phyloP scores from a whole-genome alignment of 2,329 filamentous ascomycete species.

The Thielaviopsis populi region DNA sequence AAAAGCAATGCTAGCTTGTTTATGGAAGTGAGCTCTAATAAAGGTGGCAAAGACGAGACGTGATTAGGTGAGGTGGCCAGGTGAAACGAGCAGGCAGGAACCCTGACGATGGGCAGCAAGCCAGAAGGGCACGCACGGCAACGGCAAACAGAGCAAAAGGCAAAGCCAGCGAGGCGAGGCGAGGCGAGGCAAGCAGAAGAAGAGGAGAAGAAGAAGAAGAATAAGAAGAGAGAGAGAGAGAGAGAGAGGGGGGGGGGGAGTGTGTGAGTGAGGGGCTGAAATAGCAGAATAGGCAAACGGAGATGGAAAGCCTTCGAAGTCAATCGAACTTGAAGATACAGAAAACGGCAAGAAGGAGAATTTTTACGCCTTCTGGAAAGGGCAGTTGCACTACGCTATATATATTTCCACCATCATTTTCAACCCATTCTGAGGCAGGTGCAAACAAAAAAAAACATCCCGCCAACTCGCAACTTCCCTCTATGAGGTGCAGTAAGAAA shows the following conservation, averaged over 20 bases:
- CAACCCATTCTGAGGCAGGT: background rate
- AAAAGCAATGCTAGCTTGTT: slow-evolving; percentile 1
- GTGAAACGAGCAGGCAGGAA: slow-evolving; percentile 2
- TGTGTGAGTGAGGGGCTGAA: no score
- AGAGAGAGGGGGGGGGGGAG: background rate
- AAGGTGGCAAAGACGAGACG: background rate
- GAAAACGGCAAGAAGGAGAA: background rate
- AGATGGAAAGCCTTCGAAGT: background rate
- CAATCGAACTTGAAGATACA: background rate
- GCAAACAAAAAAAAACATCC: background rate
- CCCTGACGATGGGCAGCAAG: background rate
- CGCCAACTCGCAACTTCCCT: background rate
- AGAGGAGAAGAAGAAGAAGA: background rate
- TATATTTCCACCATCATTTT: background rate
- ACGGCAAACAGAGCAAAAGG: background rate
- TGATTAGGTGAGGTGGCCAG: background rate
- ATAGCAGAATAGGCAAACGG: background rate
- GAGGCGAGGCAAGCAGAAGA: background rate
- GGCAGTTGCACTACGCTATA: background rate
- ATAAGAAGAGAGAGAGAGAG: background rate
- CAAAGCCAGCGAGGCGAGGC: background rate
- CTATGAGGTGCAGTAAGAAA: background rate
- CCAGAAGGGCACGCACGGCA: background rate
- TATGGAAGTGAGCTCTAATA: slow-evolving; percentile 6
- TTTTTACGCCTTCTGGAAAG: background rate